Evolutionary conservation across 1,284 basidiomycete genomes (phyloP), one percentile per base, ranked within the genome.

Genomic region (Neolentinus lepideus): DNA sequence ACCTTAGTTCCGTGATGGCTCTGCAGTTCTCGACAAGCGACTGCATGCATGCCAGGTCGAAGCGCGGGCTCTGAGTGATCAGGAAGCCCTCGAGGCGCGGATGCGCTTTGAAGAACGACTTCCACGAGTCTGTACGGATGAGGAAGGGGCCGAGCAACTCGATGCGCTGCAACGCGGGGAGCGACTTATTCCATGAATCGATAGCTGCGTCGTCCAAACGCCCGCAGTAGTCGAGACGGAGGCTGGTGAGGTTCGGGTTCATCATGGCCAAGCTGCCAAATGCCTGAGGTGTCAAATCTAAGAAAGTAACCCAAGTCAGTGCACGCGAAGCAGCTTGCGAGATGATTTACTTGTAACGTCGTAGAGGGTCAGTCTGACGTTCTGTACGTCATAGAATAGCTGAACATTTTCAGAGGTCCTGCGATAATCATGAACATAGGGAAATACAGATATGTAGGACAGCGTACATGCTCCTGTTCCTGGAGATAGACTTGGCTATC

Each of bases 101-200:
- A 50, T 87, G 79, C 1, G 78, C 67, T 47, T 79, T 69, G 69
- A 98, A 84, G 71, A 97, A 94, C 0, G 73, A 65, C 48, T 81
- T 74, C 94, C 96, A 98, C 0, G 81, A 83, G 4, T 81, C 75
- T 6, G 81, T 74, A 48, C 86, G 84, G 25, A 97, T 88, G 24
- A 97, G 83, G 71, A 94, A 98, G 0, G 94, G 92, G 0, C 91
- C 96, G 25, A 92, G 85, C 4, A 99, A 85, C 64, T 92, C 89
- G 8, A 99, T 65, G 22, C 80, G 80, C 19, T 73, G 78, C 35
- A 99, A 81, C 8, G 81, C 67, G 1, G 81, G 81, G 24, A 98
- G 77, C 1, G 80, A 78, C 4, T 69, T 76, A 11, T 77, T 76
- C 81, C 92, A 94, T 0, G 78, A 70, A 11, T 73, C 68, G 36